Base-by-base conservation (phyloP, 345 rosid genomes). In the Hibiscus trionum region DNA sequence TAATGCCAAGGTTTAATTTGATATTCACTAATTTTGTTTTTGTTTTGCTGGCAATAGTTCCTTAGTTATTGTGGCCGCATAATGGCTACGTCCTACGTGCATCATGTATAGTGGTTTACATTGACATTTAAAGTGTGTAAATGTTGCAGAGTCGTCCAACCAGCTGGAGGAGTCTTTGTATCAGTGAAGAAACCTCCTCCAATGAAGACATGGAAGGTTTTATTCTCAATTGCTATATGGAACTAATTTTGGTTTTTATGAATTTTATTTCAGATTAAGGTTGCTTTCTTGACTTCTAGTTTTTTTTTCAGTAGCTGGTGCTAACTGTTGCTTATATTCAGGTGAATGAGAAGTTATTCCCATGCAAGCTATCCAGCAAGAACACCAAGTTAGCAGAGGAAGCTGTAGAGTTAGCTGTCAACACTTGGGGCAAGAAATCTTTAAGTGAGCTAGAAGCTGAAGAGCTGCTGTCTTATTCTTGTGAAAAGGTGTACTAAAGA, bases 361-460 rank as follows among this genome's bases (percentile, higher is more conserved):
- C 98, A 0, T 88, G 96, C 84, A 85, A 86, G 66, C 79, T 91
- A 78, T 86, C 96, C 68, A 76, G 73, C 76, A 84, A 84, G 79
- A 94, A 85, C 72, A 70, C 78, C 73, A 82, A 87, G 77, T 69
- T 90, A 81, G 91, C 93, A 11, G 97, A 94, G 72, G 95, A 90
- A 80, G 96, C 96, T 78, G 97, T 94, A 55, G 86, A 82, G 76
- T 79, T 83, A 69, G 95, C 97, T 74, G 91, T 82, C 50, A 86
- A 83, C 79, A 73, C 91, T 39, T 91, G 96, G 98, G 98, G 98
- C 35, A 90, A 85, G 81, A 88, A 80, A 79, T 90, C 91, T 7
- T 77, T 94, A 78, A 87, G 87, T 69, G 98, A 90, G 86, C 95
- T 94, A 55, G 97, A 90, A 86, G 95, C 97, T 57, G 98, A 94